A percentile compares a stretch with the other conserved stretches of the same genome.
These are phyloP conservation scores for Polytrichum commune DNA, from an alignment of 225 moss, liverwort and hornwort species.

Conservation along the genomic window DNA sequence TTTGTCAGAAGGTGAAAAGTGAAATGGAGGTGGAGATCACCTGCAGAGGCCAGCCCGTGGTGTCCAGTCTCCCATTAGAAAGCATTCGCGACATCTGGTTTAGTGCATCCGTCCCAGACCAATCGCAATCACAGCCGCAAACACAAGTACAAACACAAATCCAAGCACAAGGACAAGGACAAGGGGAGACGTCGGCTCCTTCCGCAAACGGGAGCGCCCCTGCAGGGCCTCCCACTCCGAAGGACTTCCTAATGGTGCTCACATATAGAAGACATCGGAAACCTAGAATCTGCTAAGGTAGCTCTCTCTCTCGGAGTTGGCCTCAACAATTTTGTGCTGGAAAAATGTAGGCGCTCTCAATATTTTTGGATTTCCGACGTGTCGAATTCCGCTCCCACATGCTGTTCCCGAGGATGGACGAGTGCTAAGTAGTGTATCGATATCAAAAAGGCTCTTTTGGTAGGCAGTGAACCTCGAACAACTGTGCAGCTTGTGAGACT, in stretches of 20 bases:
- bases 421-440: slow-evolving; percentile 9
- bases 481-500: slow-evolving; percentile 13
- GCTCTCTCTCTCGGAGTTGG: neutral
- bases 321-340: slow-evolving; percentile 3
- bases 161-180: neutral
- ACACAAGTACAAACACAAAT: no score
- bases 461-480: slow-evolving; percentile 16
- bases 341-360: slow-evolving; percentile 1
- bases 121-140: slow-evolving; percentile 34
- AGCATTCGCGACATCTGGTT: slow-evolving; percentile 98
- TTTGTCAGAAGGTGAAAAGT: slow-evolving; percentile 48
- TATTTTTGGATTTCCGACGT: neutral
- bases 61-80: slow-evolving; percentile 93
- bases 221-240: slow-evolving; percentile 58
- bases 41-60: slow-evolving; percentile 93
- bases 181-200: slow-evolving; percentile 49
- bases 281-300: slow-evolving; percentile 39
- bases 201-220: slow-evolving; percentile 45
- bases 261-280: slow-evolving; percentile 82
- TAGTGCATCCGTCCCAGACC: slow-evolving; percentile 65
- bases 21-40: slow-evolving; percentile 91
- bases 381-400: neutral
- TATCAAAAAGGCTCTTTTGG: slow-evolving; percentile 2
- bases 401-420: neutral
- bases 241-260: slow-evolving; percentile 92